phyloP scores from a whole-genome alignment of 495 filamentous ascomycete genomes.

The Gamarada debralockiae region DNA sequence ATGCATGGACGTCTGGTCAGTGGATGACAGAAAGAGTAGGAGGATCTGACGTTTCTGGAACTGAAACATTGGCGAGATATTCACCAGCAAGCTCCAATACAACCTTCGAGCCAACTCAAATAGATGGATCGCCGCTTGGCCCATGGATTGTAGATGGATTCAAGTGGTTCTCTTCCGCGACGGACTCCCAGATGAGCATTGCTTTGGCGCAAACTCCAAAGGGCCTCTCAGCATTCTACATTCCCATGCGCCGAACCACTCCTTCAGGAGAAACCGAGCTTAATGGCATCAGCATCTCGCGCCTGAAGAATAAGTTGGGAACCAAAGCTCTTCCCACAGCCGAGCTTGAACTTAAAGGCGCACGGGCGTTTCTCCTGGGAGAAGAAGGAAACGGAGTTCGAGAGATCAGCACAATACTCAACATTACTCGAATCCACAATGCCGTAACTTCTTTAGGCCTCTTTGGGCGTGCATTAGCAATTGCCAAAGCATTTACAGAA shows the following conservation, averaged over 20 bases:
- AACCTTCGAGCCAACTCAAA: not conserved
- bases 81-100: not conserved
- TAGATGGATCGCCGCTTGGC: slow-evolving; percentile 39
- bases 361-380: slow-evolving; percentile 63
- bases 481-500: slow-evolving; percentile 53
- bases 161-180: slow-evolving; percentile 76
- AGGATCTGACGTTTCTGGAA: slow-evolving; percentile 68
- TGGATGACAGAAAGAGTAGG: slow-evolving; percentile 86
- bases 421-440: slow-evolving; percentile 64
- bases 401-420: slow-evolving; percentile 63
- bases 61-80: slow-evolving; percentile 59
- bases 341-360: slow-evolving; percentile 57
- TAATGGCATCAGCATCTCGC: slow-evolving; percentile 65
- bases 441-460: slow-evolving; percentile 52
- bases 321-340: slow-evolving; percentile 67
- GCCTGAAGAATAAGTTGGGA: slow-evolving; percentile 68
- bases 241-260: slow-evolving; percentile 52
- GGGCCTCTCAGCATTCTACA: slow-evolving; percentile 60
- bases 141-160: slow-evolving; percentile 63
- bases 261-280: slow-evolving; percentile 38
- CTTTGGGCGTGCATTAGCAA: slow-evolving; percentile 57
- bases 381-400: slow-evolving; percentile 57
- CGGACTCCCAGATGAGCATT: slow-evolving; percentile 65
- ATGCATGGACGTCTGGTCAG: slow-evolving; percentile 74
- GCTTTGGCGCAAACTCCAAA: slow-evolving; percentile 62